Evolutionary conservation across 805 yeast species (phyloP), one percentile per base, ranked within the genome.

Genomic region (Kodamaea sagamina): DNA sequence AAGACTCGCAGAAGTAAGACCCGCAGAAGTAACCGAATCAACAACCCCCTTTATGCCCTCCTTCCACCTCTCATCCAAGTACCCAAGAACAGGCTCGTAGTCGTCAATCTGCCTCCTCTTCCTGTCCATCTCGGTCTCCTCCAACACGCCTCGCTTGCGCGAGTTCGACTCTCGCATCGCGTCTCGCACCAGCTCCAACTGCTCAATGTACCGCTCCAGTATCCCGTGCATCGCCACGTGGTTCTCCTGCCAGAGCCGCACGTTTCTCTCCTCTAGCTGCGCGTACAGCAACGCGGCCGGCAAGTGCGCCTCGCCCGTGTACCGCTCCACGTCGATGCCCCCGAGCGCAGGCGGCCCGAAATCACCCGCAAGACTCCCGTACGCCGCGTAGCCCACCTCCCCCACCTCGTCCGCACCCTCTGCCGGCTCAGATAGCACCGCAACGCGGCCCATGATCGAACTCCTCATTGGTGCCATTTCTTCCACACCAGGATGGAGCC

Each of bases 31-130:
- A n/a, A n/a, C n/a, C n/a, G n/a, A n/a, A 17, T 67, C 74, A 28
- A 69, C 70, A 39, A 65, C 58, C 6, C 62, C 50, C 43, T 66
- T 63, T 19, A 81, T 57, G 18, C 73, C 75, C 6, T 75, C 77
- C 34, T 61, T 63, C 84, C 86, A 79, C 50, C 77, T 62, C 7
- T 67, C 63, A n/a, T 63, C 57, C 42, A 78, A 60, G 44, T 74
- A 74, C 24, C 68, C 71, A 42, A 72, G 55, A 18, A 70, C 65
- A 0, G 80, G 78, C 48, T 65, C 63, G 44, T 46, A 41, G 39
- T 48, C 50, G 40, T 48, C 50, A 3, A 51, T 22, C 57, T 81
- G 82, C 37, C 69, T 53, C 24, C 55, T 57, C 48, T 73, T 68
- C 17, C 88, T 58, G 17, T 61, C 61, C 9, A 40, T 47, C 36